Evolutionary conservation across 2,329 filamentous ascomycete genomes (phyloP), one percentile per base, ranked within the genome.

Genomic region (Alternaria arbusti): DNA sequence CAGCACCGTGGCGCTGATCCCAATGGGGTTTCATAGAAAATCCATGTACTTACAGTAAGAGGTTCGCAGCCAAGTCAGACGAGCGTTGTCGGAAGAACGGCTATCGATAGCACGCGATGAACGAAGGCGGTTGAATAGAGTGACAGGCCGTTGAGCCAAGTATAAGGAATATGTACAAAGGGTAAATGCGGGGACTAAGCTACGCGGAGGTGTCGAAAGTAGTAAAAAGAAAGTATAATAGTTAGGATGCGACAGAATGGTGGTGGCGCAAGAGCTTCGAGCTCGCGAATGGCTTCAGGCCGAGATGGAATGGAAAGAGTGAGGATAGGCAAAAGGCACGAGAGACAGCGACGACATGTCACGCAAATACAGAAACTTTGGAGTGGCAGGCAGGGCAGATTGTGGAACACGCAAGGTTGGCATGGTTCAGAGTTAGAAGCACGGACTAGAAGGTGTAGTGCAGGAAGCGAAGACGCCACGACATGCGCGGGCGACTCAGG

Each of bases 51-150:
- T 79, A 80, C 78, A 72, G 66, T 68, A 71, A 70, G 58, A 59
- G 91, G 83, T 74, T 59, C 47, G 57, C 55, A 54, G 67, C 51
- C 54, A 60, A 60, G 60, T 74, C 70, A 74, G 71, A 77, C 72
- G 56, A 67, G 63, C 50, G 55, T n/a, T 64, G 68, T 70, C 64
- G 59, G 71, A 72, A 65, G 63, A 65, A 66, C 56, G 43, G 17
- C 12, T 46, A 57, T 54, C 20, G 45, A 28, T 54, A 47, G 49
- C 28, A 49, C 8, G 57, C 20, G 40, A 17, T 54, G 56, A 40
- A 36, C 36, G 43, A 54, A 49, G 58, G 17, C 43, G 49, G 25
- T 26, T 40, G 23, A 57, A 59, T 47, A 47, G 51, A 51, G 56
- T 51, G 45, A 54, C 56, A 70, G 60, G 52, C 55, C 55, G 68